Base-by-base conservation (phyloP, 1,284 basidiomycete genomes). In the Austroboletus niveus region DNA sequence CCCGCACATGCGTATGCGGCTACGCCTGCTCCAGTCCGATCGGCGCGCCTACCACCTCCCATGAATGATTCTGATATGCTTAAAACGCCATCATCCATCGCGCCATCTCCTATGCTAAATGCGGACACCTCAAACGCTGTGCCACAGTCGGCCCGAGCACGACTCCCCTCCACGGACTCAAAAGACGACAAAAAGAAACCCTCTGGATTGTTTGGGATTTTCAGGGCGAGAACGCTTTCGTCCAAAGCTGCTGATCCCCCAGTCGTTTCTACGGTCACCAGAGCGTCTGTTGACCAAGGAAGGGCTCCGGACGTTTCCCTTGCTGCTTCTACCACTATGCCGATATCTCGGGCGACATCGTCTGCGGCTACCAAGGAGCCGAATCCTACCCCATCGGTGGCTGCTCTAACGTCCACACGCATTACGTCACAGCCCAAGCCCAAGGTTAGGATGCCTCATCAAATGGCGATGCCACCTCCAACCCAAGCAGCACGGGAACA, bases 1-100 rank as follows among this genome's bases (percentile, higher is more conserved):
- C 52, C 66, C 22, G 35, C 36, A 30, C 47, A 58, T n/a, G 66
- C 53, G 4, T 52, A 67, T 27, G 10, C 57, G n/a, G 45, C 48
- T 14, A 46, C 69, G 11, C 56, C 66, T 55, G 57, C 57, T 40
- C 68, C 55, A 29, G 47, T 48, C 20, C 57, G 65, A 46, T 39
- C 48, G 31, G 41, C 50, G 22, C 54, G 64, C 9, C 44, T 49
- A 9, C 45, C 57, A 29, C 48, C 57, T 32, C 49, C 49, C 22
- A 32, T 48, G n/a, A 71, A 75, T 52, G 80, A 80, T 38, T 72
- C 76, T 5, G 68, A 70, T 45, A 48, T 78, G 38, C 69, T 81
- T 22, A 73, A 72, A 57, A 82, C 80, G 0, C 78, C 80, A n/a
- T 80, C 80, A 27, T 79, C 80, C 5, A 71, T 81, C 14, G 74